phyloP scores from a whole-genome alignment of 2,329 filamentous ascomycete genomes.

The Hyphodiscus sp. region DNA sequence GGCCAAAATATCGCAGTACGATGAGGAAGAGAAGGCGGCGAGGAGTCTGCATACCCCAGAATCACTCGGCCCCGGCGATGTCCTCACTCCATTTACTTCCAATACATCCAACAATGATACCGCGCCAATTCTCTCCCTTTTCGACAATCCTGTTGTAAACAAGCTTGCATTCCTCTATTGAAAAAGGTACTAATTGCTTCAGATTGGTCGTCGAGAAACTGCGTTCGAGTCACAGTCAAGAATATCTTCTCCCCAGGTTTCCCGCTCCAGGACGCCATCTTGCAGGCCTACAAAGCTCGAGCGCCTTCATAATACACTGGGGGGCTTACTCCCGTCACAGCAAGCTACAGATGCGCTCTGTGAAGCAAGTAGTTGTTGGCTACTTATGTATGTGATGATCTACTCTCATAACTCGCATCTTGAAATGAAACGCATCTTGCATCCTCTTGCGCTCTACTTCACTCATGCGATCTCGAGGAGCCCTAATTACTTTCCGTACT shows the following conservation, averaged over 20 bases:
- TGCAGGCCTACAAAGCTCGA: slow-evolving; percentile 22
- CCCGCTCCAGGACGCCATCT: slow-evolving; percentile 8
- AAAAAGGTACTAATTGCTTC: slow-evolving; percentile 1
- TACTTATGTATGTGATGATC: slow-evolving; percentile 12
- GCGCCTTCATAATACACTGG: slow-evolving; percentile 22
- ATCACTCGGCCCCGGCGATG: slow-evolving; percentile 22
- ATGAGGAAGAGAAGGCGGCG: slow-evolving; percentile 23
- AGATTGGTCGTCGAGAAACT: slow-evolving; percentile 23
- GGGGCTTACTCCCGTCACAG: slow-evolving; percentile 26
- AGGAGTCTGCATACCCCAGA: slow-evolving; percentile 24
- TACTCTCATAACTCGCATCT: too few species aligned
- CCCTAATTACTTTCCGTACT: too few species aligned
- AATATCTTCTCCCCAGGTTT: slow-evolving; percentile 17
- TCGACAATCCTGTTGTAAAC: slow-evolving; percentile 26
- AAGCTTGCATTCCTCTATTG: background rate
- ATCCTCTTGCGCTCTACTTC: too few species aligned
- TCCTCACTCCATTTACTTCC: slow-evolving; percentile 18
- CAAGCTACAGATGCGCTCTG: slow-evolving; percentile 22
- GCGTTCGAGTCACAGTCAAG: slow-evolving; percentile 10
- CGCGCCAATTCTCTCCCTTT: slow-evolving; percentile 24
- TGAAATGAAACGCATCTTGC: too few species aligned
- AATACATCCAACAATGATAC: slow-evolving; percentile 12
- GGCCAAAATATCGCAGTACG: slow-evolving; percentile 24
- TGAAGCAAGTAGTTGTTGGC: slow-evolving; percentile 19
- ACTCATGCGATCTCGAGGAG: too few species aligned